Evolutionary conservation across 2,329 filamentous ascomycete genomes (phyloP), one percentile per base, ranked within the genome.

Genomic region (Ramichloridium luteum): DNA sequence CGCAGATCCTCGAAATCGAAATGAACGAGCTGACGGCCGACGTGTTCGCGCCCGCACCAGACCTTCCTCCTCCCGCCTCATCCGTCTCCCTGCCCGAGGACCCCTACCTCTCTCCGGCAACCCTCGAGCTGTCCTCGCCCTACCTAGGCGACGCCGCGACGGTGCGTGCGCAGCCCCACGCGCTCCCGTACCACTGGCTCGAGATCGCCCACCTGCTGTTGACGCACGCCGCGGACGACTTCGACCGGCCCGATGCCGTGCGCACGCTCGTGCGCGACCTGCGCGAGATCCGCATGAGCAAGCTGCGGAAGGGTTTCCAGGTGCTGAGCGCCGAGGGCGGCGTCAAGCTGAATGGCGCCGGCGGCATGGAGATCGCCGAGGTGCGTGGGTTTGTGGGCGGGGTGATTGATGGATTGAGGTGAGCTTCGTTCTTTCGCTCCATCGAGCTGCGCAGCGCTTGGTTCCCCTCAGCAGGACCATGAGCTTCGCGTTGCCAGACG

Each of bases 131-230:
- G 9, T 51, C 48, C 10, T 73, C 86, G 3, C 88, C 88, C 0
- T 94, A 94, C 52, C 59, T 92, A 1, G 72, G 74, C 1, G 46
- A 55, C 28, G 77, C 77, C 11, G 83, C 80, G 41, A 85, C 79
- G 0, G 73, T 77, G 13, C 64, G 72, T 28, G 72, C 79, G 2
- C 74, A 77, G 6, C 61, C 74, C 1, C 74, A 75, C 25, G 73
- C 77, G 10, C 64, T 98, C 17, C 90, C 90, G 0, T 96, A 93
- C 54, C 88, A 96, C 61, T 98, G 88, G 86, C 70, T 93, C 25
- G 90, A 96, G 59, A 62, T 96, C 6, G 78, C 80, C 12, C 85
- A 93, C 58, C 75, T 92, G 53, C 64, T 98, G 27, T 70, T 98
- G 2, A 80, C 86, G 28, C 79, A 83, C 34, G 86, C 86, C 3